Base-by-base conservation (phyloP, 2,329 filamentous ascomycete species). In the Fusarium sp. region DNA sequence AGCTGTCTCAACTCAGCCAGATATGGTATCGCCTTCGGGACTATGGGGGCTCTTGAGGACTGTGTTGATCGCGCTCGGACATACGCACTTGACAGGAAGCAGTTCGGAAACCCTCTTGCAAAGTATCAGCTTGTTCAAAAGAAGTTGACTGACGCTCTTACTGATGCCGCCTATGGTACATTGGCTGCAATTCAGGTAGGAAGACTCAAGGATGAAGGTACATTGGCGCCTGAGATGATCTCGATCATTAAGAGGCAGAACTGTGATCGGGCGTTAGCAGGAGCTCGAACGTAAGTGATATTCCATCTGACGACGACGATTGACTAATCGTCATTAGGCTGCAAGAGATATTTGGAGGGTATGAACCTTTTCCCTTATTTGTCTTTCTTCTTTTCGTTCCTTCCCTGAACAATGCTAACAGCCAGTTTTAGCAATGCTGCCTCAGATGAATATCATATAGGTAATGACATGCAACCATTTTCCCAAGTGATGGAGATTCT, bases 121-220 rank as follows among this genome's bases (percentile, higher is more conserved):
- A 96, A 92, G 79, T 99, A 98, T 78, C 96, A 99, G 82, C 88
- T 99, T 15, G 87, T 99, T 50, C 96, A 98, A 84, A 97, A 97
- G 87, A 99, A 99, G 83, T 84, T 99, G 63, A 91, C 94, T 1
- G 95, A 98, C 79, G 95, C 95, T 3, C 85, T 88, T 4, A 97
- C 95, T 1, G 96, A 98, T 78, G 93, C 92, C 2, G 96, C 28
- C 10, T 30, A 30, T 4, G 28, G 96, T 40, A 92, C 92, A 14
- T 81, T 97, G 55, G 96, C 95, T 8, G 91, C 93, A 5, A 30
- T 30, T 5, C 28, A 30, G 28, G 28, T 30, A 10, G 28, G 28
- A 30, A 30, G 28, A 11, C 87, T 98, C 51, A 97, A 97, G 86
- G 95, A 98, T 74, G 89, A 92, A 76, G 94, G 94, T 67, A 92